Base-by-base conservation (phyloP, 768 basidiomycete species). In the Strobilomyces dryophilus region DNA sequence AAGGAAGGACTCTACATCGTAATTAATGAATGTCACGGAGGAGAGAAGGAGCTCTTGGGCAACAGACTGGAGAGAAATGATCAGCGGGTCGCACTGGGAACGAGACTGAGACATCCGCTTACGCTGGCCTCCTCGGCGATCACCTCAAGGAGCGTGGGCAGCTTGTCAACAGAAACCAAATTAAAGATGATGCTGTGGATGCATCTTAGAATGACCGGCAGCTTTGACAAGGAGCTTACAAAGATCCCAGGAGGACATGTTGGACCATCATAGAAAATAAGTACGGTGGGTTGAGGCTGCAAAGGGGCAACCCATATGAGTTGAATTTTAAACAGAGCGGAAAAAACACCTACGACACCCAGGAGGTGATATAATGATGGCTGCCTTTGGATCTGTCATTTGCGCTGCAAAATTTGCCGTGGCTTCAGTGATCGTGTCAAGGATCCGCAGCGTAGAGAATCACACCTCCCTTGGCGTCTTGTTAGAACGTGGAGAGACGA, bases 1-100 rank as follows among this genome's bases (percentile, higher is more conserved):
- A 0, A 78, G 71, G 74, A 84, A 83, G 5, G 79, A 77, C 51
- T 84, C 81, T 48, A 79, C 70, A 2, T 41, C 51, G 12, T 65
- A 66, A 14, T 59, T 56, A n/a, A 61, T 1, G 18, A 55, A 46
- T 24, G 29, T 0, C 4, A 15, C 40, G 5, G 42, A 17, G 8
- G 40, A 18, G 9, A 11, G 1, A 17, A 56, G 49, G 83, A 24
- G 6, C 26, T 46, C 34, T n/a, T 14, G 11, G 8, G 45, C 18
- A 18, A 31, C 20, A 45, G n/a, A 10, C 45, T 45, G 12, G 18
- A 20, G 12, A 12, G 18, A 9, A 32, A 15, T 1, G 20, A 32
- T 45, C 31, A 45, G 10, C 17, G 44, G 17, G 3, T 10, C 4
- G 3, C 20, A 32, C 24, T 12, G 11, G 7, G 15, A 36, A 40